phyloP scores from a whole-genome alignment of 129 eudicot genomes.

The Ambrosia trifida region DNA sequence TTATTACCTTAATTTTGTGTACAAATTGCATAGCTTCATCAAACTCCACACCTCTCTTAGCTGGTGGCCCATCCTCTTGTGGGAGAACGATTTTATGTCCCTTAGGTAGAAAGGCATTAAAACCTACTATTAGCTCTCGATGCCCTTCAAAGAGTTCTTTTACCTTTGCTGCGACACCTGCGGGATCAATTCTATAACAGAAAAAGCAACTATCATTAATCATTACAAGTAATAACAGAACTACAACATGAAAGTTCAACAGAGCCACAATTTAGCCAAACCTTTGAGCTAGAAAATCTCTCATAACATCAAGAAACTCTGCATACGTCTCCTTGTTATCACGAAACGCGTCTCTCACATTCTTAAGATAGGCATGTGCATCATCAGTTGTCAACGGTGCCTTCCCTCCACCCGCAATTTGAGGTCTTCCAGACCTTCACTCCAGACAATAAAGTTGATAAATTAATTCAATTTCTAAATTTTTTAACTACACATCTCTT shows the following conservation, averaged over 20 bases:
- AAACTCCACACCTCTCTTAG: constrained; percentile 70
- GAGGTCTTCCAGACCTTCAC: constrained; percentile 57
- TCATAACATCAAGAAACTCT: constrained; percentile 91
- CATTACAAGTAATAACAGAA: constrained; percentile 21
- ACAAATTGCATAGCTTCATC: constrained; percentile 76
- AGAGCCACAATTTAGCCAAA: constrained; percentile 23
- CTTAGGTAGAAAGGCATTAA: constrained; percentile 88
- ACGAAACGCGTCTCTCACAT: constrained; percentile 67
- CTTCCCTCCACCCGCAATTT: constrained; percentile 51
- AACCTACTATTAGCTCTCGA: constrained; percentile 71
- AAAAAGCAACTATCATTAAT: constrained; percentile 10
- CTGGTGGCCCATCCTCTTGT: constrained; percentile 47
- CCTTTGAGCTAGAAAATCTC: constrained; percentile 86
- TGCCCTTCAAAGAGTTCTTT: constrained; percentile 76
- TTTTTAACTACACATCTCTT: no score
- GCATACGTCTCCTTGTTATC: constrained; percentile 67
- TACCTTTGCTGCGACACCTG: constrained; percentile 71
- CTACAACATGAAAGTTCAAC: not conserved
- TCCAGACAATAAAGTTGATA: not conserved
- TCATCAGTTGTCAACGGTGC: constrained; percentile 58
- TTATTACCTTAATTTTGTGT: constrained; percentile 73
- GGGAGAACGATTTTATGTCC: constrained; percentile 72
- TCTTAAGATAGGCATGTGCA: constrained; percentile 75
- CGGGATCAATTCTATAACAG: constrained; percentile 55
- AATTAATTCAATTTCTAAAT: no score